Base-by-base conservation (phyloP, 2,329 filamentous ascomycete species). In the Dothiorella sarmentorum region DNA sequence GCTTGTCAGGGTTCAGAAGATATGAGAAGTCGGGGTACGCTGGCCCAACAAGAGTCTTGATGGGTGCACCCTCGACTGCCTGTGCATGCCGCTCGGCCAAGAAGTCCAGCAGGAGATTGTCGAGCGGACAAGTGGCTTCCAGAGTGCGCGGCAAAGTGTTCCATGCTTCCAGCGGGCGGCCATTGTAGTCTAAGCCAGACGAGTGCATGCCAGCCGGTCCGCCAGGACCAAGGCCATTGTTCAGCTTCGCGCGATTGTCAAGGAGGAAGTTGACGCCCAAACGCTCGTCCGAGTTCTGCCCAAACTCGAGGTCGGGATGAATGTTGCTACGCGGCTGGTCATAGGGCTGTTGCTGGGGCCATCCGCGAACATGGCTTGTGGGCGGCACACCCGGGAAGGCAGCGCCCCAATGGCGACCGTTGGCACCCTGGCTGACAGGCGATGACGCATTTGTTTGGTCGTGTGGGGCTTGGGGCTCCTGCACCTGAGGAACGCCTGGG, bases 71-170 rank as follows among this genome's bases (percentile, higher is more conserved):
- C 61, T 89, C 82, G 1, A 82, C 82, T 1, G 85, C 82, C 47
- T 85, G 85, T 65, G 87, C 82, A 31, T 82, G 82, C 5, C 88
- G 83, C 65, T 90, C 85, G 24, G 83, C 79, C 26, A 94, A 80
- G 67, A 94, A 95, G 68, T 92, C 87, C 22, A 93, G 81, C 43
- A 96, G 80, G n/a, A 96, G 82, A 40, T 78, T 80, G 68, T 96
- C 91, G 1, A 96, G 79, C 0, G 89, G 84, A 69, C 89, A 94
- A 0, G 89, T 91, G 1, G 90, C 82, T 1, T 79, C 71, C 18
- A 82, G 78, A 66, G 91, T 90, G 26, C 70, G 71, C 2, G 76
- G 76, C 4, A 77, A 63, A 5, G 71, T 73, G 51, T 71, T 63
- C 59, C 73, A 71, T 0, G 70, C 68, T 2, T 65, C 40, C 6